phyloP scores from a whole-genome alignment of 2,329 filamentous ascomycete genomes.

The Ampelomyces quisqualis region DNA sequence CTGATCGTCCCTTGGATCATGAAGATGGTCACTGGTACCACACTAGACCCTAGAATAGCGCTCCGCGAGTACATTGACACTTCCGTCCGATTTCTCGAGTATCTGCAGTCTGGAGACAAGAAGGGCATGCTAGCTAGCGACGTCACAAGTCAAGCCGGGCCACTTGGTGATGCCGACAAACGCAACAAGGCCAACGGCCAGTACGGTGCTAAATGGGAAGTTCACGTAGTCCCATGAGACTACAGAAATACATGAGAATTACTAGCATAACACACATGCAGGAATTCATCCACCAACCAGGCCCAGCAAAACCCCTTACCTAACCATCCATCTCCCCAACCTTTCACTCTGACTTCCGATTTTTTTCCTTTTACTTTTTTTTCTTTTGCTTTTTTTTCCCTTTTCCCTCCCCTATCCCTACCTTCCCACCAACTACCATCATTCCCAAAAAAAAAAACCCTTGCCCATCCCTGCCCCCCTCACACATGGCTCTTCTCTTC shows the following conservation, averaged over 20 bases:
- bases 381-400: too few relatives aligned
- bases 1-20: constrained; percentile 63
- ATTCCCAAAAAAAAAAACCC: too few relatives aligned
- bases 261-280: neutral
- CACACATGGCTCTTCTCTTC: too few relatives aligned
- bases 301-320: too few relatives aligned
- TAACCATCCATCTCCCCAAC: too few relatives aligned
- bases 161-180: constrained; percentile 30
- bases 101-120: constrained; percentile 44
- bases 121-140: constrained; percentile 54
- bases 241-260: neutral
- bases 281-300: neutral
- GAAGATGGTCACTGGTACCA: constrained; percentile 62
- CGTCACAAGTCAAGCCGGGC: constrained; percentile 46
- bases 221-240: constrained; percentile 44
- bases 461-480: too few relatives aligned
- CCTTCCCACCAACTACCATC: too few relatives aligned
- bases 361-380: too few relatives aligned
- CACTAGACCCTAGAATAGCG: constrained; percentile 58
- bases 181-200: constrained; percentile 27
- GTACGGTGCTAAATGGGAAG: constrained; percentile 45
- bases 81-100: constrained; percentile 59
- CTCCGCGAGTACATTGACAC: constrained; percentile 62
- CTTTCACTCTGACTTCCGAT: too few relatives aligned
- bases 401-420: too few relatives aligned